These are phyloP conservation scores for Urtica urens DNA, from an alignment of 306 rosid genomes.

Conservation along the genomic window DNA sequence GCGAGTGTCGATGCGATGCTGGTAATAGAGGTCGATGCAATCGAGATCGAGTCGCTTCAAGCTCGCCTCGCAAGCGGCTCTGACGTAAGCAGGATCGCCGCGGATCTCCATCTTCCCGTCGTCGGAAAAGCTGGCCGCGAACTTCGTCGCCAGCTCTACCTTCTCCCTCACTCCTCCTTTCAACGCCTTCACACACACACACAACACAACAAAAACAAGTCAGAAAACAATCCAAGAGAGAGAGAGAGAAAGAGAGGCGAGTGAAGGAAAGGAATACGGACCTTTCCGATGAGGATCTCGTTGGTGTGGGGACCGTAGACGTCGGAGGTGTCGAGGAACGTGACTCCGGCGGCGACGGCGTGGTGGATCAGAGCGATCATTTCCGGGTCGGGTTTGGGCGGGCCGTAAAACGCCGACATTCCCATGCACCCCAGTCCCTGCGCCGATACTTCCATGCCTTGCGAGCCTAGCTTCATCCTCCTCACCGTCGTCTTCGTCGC, in stretches of 20 bases:
- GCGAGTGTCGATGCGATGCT: constrained; percentile 50
- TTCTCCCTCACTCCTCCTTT: constrained; percentile 29
- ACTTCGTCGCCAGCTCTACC: constrained; percentile 58
- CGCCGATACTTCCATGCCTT: constrained; percentile 44
- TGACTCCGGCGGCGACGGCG: constrained; percentile 43
- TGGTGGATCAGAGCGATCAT: constrained; percentile 57
- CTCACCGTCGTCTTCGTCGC: constrained; percentile 32
- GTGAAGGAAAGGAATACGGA: background rate
- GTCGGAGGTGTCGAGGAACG: constrained; percentile 59
- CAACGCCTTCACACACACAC: constrained; percentile 2
- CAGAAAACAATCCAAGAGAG: background rate
- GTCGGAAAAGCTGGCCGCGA: constrained; percentile 6
- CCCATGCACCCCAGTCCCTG: constrained; percentile 72
- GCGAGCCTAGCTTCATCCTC: constrained; percentile 52
- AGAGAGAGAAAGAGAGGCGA: too few species aligned
- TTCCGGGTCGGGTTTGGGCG: constrained; percentile 51
- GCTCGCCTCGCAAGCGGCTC: constrained; percentile 60
- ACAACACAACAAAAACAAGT: background rate
- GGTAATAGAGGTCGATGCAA: constrained; percentile 67
- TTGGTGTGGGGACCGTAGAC: constrained; percentile 52
- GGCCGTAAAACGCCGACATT: constrained; percentile 56
- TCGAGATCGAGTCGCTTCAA: constrained; percentile 44
- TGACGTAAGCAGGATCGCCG: constrained; percentile 57
- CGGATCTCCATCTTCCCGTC: constrained; percentile 23
- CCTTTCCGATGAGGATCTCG: constrained; percentile 51